Base-by-base conservation (phyloP, 805 yeast species). In the Millerozyma miso region DNA sequence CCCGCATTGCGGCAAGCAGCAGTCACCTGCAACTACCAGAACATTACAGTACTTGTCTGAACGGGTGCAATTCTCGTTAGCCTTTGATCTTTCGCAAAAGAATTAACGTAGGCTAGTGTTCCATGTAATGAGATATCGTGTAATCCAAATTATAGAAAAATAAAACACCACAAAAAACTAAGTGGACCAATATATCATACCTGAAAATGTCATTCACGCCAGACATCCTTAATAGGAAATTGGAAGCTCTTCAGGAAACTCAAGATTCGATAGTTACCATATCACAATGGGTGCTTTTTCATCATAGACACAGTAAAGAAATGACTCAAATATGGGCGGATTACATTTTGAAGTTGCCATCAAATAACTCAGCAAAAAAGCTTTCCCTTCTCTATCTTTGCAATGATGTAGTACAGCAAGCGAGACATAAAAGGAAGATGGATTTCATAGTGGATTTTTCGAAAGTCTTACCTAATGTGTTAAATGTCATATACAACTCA, bases 321-420 rank as follows among this genome's bases (percentile, higher is more conserved):
- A 55, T 65, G 31, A 62, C 73, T 8, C 44, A 52, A 34, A 43
- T 62, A 26, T 71, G 77, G 77, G 49, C 67, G 5, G 50, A 56
- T 10, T 69, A 54, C 50, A 50, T 58, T 13, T 47, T 45, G 43
- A 44, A 32, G 4, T 8, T 47, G 4, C 37, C 44, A 29, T 35
- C 44, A 18, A 31, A 29, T 23, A 39, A 31, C 16, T 53, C 60
- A 4, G 40, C 49, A n/a, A 71, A 75, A 52, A 75, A 73, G 45
- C 69, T 83, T 40, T 72, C 83, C 2, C 62, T 84, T 43, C 69
- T 88, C 18, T 88, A 88, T 54, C 66, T 88, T 12, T 83, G 85
- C 40, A 88, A 88, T 59, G 96, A 88, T 50, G 81, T 88, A 17
- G 83, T 87, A 1, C 96, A 88, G 60, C 85, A 85, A 56, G 79